phyloP scores from a whole-genome alignment of 129 eudicot genomes.

The Arctium lappa region DNA sequence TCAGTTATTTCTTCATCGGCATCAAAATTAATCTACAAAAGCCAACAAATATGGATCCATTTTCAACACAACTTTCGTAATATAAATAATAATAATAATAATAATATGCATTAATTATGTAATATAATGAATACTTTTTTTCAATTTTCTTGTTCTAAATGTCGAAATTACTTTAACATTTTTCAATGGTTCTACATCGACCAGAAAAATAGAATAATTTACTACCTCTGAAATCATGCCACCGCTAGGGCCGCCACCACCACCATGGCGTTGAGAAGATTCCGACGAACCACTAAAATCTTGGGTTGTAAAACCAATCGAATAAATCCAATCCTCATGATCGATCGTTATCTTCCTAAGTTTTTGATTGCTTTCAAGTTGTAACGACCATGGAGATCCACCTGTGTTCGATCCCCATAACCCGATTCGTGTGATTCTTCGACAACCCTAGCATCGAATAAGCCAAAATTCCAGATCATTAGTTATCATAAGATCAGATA shows the following conservation, averaged over 20 bases:
- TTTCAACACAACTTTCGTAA: not conserved
- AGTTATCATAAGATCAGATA: not conserved
- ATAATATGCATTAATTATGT: too few relatives aligned
- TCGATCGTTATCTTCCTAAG: conserved; percentile 23
- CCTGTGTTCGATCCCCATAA: conserved; percentile 23
- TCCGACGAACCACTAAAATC: conserved; percentile 7
- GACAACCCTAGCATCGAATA: conserved; percentile 17
- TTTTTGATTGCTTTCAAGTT: conserved; percentile 16
- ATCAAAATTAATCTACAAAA: not conserved
- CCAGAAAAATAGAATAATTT: not conserved
- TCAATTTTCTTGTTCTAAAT: too few relatives aligned
- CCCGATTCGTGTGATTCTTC: conserved; percentile 1
- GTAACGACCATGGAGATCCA: conserved; percentile 16
- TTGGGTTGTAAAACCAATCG: not conserved
- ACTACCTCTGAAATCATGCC: conserved; percentile 19
- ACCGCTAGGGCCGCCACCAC: not conserved
- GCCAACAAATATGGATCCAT: not conserved
- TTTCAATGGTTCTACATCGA: too few relatives aligned
- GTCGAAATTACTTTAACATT: too few relatives aligned
- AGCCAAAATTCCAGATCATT: not conserved
- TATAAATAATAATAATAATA: not conserved
- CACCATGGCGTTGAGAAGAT: conserved; percentile 19
- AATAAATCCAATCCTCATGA: conserved; percentile 11
- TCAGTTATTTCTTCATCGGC: conserved; percentile 13
- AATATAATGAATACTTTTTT: too few relatives aligned